Percentiles rank a stretch among this genome's conserved stretches.
Evolutionary conservation across 495 filamentous ascomycete genomes (phyloP).

Genomic region (Daldinia loculata): DNA sequence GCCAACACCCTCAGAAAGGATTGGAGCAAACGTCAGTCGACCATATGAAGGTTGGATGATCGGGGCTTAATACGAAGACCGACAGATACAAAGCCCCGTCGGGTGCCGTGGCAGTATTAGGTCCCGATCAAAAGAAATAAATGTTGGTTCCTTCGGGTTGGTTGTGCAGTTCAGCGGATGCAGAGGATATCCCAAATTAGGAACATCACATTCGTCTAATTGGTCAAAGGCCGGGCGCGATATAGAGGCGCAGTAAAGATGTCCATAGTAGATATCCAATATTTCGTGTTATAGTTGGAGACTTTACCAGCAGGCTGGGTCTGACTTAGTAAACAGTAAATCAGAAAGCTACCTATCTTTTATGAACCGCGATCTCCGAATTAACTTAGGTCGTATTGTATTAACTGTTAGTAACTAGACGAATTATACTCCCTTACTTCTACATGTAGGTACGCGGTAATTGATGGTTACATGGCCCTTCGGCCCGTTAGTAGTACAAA

Average conservation of each 20-base stretch:
- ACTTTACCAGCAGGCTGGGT: slow-evolving; percentile 2
- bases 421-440: slow-evolving; percentile 5
- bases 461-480: neutral
- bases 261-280: neutral
- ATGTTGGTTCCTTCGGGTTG: slow-evolving; percentile 23
- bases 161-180: slow-evolving; percentile 5
- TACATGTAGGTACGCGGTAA: neutral
- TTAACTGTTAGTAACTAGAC: no score
- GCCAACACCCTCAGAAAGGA: slow-evolving; percentile 6
- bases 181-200: slow-evolving; percentile 28
- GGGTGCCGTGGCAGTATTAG: slow-evolving; percentile 28
- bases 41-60: slow-evolving; percentile 3
- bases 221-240: slow-evolving; percentile 8
- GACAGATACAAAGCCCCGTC: slow-evolving; percentile 6
- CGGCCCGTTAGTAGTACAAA: neutral
- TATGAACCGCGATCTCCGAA: neutral
- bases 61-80: slow-evolving; percentile 19
- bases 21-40: slow-evolving; percentile 3
- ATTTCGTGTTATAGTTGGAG: slow-evolving; percentile 8
- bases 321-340: neutral
- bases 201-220: slow-evolving; percentile 20
- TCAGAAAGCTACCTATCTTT: neutral
- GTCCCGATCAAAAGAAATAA: slow-evolving; percentile 23
- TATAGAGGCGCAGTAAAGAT: slow-evolving; percentile 23
- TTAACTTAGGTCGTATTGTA: neutral